phyloP scores from a whole-genome alignment of 202 grass and related monocot genomes.

The Dendrocalamus latiflorus region DNA sequence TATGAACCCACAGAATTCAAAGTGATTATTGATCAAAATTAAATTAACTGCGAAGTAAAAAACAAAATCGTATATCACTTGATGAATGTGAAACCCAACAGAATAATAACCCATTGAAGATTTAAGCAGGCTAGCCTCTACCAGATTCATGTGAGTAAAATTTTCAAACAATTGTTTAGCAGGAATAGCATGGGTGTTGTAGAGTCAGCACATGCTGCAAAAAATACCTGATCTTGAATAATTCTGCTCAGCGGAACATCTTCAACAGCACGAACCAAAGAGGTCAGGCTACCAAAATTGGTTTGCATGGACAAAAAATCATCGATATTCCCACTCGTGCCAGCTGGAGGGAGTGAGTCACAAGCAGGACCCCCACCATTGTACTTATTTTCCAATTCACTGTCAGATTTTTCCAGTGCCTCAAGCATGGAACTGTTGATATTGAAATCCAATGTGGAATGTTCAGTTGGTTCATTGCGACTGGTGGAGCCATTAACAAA shows the following conservation, averaged over 20 bases:
- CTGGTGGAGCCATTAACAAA: constrained; percentile 47
- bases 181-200: not conserved
- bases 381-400: constrained; percentile 64
- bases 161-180: not conserved
- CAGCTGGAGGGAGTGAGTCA: constrained; percentile 47
- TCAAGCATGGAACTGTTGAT: constrained; percentile 71
- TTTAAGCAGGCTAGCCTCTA: not conserved
- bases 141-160: not conserved
- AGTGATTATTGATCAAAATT: not conserved
- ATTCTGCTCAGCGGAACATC: constrained; percentile 65
- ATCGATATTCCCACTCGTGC: constrained; percentile 48
- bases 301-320: constrained; percentile 77
- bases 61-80: not conserved
- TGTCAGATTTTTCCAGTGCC: constrained; percentile 62
- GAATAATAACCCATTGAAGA: not conserved
- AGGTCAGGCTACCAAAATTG: constrained; percentile 58
- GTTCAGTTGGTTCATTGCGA: constrained; percentile 39
- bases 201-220: not conserved
- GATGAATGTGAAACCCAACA: not conserved
- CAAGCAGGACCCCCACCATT: constrained; percentile 36
- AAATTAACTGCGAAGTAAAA: not conserved
- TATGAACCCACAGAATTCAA: not conserved
- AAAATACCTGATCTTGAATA: constrained; percentile 78
- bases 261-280: constrained; percentile 74
- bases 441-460: constrained; percentile 64